Evolutionary conservation across 2,329 filamentous ascomycete species (phyloP).

Genomic region (Truncatella angustata): DNA sequence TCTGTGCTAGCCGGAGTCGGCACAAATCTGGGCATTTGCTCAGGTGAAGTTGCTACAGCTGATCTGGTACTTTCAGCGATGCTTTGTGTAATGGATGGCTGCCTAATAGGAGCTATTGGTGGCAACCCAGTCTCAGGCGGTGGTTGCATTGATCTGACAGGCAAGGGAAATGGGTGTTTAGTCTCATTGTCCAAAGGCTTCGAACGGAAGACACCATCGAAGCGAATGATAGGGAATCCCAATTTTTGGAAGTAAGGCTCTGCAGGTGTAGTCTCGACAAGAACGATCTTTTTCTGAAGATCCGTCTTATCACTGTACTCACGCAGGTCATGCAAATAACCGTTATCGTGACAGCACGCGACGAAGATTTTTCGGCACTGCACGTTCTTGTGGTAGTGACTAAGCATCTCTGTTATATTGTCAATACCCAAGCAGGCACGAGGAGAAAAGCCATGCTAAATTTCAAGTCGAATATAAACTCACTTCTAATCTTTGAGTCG

Average conservation of each 20-base stretch:
- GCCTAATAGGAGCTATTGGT: conserved; percentile 8
- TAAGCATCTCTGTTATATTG: conserved; percentile 25
- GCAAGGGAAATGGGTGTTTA: conserved; percentile 18
- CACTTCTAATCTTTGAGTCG: conserved; percentile 16
- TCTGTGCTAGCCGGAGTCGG: conserved; percentile 4
- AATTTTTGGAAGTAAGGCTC: conserved; percentile 29
- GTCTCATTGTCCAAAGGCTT: conserved; percentile 29
- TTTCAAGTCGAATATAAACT: no score
- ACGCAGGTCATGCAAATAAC: conserved; percentile 32
- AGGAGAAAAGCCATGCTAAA: no score
- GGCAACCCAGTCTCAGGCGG: conserved; percentile 9
- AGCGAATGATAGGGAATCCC: conserved; percentile 29
- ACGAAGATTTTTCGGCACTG: conserved; percentile 33
- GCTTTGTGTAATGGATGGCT: conserved; percentile 13
- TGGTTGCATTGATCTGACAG: conserved; percentile 18
- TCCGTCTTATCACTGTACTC: conserved; percentile 26
- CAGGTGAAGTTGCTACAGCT: background rate
- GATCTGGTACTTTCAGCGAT: background rate
- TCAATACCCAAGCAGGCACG: no score
- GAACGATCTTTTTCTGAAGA: conserved; percentile 19
- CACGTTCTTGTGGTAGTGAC: conserved; percentile 30
- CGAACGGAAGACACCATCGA: conserved; percentile 29
- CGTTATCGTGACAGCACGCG: conserved; percentile 33
- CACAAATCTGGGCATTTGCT: background rate
- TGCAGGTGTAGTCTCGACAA: conserved; percentile 31